Evolutionary conservation across 306 rosid genomes (phyloP).

Genomic region (Corylus americana): DNA sequence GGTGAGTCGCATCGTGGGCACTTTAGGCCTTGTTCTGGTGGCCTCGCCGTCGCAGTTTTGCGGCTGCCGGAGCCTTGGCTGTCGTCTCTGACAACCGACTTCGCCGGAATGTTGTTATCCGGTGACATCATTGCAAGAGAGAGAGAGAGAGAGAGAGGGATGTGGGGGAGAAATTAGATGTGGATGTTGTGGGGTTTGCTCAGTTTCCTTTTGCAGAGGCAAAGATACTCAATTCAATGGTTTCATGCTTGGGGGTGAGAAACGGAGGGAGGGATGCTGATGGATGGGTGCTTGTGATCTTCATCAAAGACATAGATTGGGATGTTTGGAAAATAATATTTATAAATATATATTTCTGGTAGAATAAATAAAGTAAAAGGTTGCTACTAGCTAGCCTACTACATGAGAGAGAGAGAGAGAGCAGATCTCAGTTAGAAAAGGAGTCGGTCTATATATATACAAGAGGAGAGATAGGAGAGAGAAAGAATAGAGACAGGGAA

Average conservation of each 20-base stretch:
- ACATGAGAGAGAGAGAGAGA: constrained; percentile 32
- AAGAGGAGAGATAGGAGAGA: constrained; percentile 14
- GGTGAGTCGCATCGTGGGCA: constrained; percentile 92
- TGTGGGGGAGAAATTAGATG: not conserved
- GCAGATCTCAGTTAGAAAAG: constrained; percentile 36
- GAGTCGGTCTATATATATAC: constrained; percentile 33
- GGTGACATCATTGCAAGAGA: constrained; percentile 48
- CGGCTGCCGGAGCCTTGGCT: constrained; percentile 40
- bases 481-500: constrained; percentile 16
- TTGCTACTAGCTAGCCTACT: too few relatives aligned
- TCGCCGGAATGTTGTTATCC: constrained; percentile 40
- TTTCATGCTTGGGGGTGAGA: constrained; percentile 62
- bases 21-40: constrained; percentile 54
- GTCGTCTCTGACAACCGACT: constrained; percentile 34
- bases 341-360: constrained; percentile 51
- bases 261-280: constrained; percentile 37
- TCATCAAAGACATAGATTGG: constrained; percentile 60
- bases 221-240: constrained; percentile 62
- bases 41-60: constrained; percentile 37
- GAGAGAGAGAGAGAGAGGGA: not conserved
- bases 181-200: constrained; percentile 14
- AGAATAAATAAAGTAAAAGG: constrained; percentile 45
- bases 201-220: constrained; percentile 63
- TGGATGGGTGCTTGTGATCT: constrained; percentile 67
- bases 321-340: constrained; percentile 29